phyloP scores from a whole-genome alignment of 164 flowering plant species.

The Hamamelis virginiana region DNA sequence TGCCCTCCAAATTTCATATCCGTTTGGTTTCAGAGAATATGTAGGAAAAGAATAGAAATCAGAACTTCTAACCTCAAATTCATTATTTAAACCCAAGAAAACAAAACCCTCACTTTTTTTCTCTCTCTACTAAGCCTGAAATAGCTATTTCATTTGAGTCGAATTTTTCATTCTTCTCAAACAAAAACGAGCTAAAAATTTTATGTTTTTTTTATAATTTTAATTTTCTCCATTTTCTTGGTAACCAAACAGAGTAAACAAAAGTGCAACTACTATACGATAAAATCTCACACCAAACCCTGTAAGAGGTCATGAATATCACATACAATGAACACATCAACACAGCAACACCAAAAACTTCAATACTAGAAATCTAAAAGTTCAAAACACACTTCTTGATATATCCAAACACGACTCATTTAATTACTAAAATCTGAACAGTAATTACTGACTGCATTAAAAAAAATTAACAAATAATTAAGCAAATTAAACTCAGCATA shows the following conservation, averaged over 20 bases:
- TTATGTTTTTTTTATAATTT: not conserved
- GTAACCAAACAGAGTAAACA: slow-evolving; percentile 2
- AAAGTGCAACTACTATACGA: not conserved
- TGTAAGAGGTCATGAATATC: not conserved
- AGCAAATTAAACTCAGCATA: not conserved
- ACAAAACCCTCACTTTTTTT: too few relatives aligned
- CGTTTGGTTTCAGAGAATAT: not conserved
- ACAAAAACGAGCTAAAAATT: too few relatives aligned
- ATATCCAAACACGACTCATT: not conserved
- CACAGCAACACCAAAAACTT: not conserved
- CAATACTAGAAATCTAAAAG: not conserved
- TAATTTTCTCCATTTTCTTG: not conserved
- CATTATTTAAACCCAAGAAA: too few relatives aligned
- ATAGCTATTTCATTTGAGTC: too few relatives aligned
- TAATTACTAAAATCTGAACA: not conserved
- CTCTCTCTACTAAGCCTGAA: too few relatives aligned
- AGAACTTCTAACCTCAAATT: not conserved
- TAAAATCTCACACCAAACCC: not conserved
- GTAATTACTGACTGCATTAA: too few relatives aligned
- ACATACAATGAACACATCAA: not conserved
- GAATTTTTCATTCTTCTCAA: not conserved
- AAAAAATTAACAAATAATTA: not conserved
- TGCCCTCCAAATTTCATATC: not conserved
- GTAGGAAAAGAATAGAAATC: not conserved
- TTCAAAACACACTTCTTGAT: too few relatives aligned